These are phyloP conservation scores for Plectranthus barbatus DNA, from an alignment of 257 asterid species.

Conservation along the genomic window DNA sequence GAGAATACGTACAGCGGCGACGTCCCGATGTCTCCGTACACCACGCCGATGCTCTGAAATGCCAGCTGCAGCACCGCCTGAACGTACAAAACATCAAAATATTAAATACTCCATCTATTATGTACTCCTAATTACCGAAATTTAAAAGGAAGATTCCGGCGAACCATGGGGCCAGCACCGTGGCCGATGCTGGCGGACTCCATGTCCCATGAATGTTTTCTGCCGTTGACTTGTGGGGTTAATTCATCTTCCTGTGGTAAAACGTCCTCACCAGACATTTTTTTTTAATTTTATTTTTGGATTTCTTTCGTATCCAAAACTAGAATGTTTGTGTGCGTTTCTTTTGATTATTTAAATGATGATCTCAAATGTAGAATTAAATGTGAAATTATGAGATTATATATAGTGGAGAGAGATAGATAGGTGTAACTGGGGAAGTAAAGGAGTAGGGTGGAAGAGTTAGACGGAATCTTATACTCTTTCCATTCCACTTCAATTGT, in stretches of 20 bases:
- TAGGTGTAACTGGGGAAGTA: not conserved
- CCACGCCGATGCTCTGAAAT: slow-evolving; percentile 55
- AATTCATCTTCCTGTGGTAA: not conserved
- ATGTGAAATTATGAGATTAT: no score
- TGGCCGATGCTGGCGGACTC: not conserved
- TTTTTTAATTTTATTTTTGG: not conserved
- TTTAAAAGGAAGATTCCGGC: no score
- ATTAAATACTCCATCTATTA: no score
- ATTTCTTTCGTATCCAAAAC: not conserved
- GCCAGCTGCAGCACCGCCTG: slow-evolving; percentile 34
- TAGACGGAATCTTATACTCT: not conserved
- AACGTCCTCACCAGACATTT: not conserved
- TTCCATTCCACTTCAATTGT: no score
- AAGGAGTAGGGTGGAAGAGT: not conserved
- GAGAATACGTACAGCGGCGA: slow-evolving; percentile 50
- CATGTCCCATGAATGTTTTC: not conserved
- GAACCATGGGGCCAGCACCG: not conserved
- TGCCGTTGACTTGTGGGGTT: not conserved
- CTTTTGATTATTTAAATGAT: no score
- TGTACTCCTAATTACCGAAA: no score
- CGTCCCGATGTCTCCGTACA: slow-evolving; percentile 60
- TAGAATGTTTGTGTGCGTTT: not conserved
- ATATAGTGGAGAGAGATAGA: no score
- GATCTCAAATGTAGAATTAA: no score
- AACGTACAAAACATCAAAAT: not conserved